Percentiles rank a stretch among this genome's conserved stretches.
These are phyloP conservation scores for Colletotrichum cuscutae DNA, from an alignment of 2,329 filamentous ascomycete species.

Conservation along the genomic window DNA sequence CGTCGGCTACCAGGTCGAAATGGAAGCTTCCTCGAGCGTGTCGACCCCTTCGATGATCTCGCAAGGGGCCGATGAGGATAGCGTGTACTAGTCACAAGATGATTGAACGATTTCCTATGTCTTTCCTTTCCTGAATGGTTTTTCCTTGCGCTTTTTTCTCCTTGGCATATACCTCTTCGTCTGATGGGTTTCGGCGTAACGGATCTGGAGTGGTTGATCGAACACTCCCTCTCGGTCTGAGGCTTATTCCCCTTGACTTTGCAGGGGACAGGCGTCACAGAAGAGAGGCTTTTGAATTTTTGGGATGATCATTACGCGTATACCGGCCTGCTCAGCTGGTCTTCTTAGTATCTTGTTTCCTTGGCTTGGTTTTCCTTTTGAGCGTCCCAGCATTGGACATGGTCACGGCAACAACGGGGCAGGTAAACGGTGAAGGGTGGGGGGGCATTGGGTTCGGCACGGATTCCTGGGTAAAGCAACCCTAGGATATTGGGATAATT, in stretches of 20 bases:
- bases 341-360: slow-evolving; percentile 32
- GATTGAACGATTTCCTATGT: slow-evolving; percentile 64
- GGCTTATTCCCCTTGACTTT: slow-evolving; percentile 23
- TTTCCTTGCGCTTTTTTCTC: slow-evolving; percentile 45
- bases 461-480: slow-evolving; percentile 43
- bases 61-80: slow-evolving; percentile 76
- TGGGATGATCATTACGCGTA: slow-evolving; percentile 2
- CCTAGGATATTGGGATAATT: slow-evolving; percentile 44
- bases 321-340: background rate
- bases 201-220: slow-evolving; percentile 28
- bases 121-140: slow-evolving; percentile 42
- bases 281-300: slow-evolving; percentile 21
- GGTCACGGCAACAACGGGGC: slow-evolving; percentile 57
- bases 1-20: slow-evolving; percentile 91
- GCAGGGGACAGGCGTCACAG: slow-evolving; percentile 27
- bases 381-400: slow-evolving; percentile 38
- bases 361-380: slow-evolving; percentile 41
- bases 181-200: slow-evolving; percentile 35
- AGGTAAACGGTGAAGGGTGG: slow-evolving; percentile 41
- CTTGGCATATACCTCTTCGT: slow-evolving; percentile 59
- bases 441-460: slow-evolving; percentile 49
- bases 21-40: slow-evolving; percentile 74
- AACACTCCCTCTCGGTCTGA: slow-evolving; percentile 23
- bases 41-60: slow-evolving; percentile 79
- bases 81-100: slow-evolving; percentile 71